Percentiles rank a stretch among this genome's conserved stretches.
phyloP scores from a whole-genome alignment of 306 rosid species.

The Vachellia pachyceras region DNA sequence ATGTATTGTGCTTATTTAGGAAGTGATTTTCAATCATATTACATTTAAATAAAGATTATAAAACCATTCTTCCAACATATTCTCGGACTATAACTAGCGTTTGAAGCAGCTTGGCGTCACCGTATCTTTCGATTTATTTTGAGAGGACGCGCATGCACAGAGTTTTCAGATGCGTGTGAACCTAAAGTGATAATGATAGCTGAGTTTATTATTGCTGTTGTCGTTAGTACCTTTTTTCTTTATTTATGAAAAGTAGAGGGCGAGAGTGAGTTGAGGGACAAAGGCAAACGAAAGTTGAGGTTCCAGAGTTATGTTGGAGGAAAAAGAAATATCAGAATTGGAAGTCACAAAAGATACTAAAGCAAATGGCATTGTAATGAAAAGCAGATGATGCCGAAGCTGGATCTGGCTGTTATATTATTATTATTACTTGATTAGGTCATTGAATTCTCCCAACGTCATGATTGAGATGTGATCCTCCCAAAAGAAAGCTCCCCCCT shows the following conservation, averaged over 20 bases:
- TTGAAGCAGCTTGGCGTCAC: no score
- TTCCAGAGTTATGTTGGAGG: background rate
- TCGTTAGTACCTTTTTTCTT: background rate
- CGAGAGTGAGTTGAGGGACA: background rate
- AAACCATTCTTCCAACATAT: no score
- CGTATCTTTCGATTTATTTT: no score
- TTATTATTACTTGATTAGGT: constrained; percentile 23
- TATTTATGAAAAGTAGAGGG: background rate
- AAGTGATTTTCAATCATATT: no score
- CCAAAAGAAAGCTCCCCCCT: background rate
- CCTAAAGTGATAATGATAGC: background rate
- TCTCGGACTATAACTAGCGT: no score
- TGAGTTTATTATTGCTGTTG: background rate
- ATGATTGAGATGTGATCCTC: constrained; percentile 38
- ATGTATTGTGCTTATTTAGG: no score
- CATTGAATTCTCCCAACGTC: constrained; percentile 33
- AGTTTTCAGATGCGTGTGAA: background rate
- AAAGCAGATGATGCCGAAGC: no score
- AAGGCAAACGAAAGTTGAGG: background rate
- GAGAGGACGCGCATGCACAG: no score
- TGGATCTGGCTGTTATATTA: background rate
- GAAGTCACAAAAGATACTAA: no score
- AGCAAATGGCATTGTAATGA: no score
- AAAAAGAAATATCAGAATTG: background rate
- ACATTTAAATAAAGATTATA: no score